Percentiles rank a stretch among this genome's conserved stretches.
These are phyloP conservation scores for Crithidia fasciculata DNA, from an alignment of 208 protist species.

Conservation along the genomic window DNA sequence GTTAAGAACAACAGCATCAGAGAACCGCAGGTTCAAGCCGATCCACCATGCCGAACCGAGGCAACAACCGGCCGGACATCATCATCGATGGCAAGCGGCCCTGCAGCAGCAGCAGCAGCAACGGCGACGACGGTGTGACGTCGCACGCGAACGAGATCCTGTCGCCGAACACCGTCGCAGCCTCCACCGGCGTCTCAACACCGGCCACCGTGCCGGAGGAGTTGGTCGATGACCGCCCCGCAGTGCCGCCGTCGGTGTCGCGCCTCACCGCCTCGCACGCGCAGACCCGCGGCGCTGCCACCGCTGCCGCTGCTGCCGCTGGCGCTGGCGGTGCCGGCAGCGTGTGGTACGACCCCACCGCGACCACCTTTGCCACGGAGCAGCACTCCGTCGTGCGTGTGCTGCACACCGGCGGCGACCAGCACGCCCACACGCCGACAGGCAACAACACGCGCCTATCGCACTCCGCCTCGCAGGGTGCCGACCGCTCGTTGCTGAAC, in stretches of 20 bases:
- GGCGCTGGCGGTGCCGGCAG: neutral
- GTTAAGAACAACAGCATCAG: neutral
- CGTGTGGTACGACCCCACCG: slow-evolving; percentile 29
- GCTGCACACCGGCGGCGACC: slow-evolving; percentile 18
- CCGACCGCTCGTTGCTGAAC: slow-evolving; percentile 18
- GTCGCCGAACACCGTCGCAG: slow-evolving; percentile 6
- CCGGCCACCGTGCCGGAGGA: slow-evolving; percentile 9
- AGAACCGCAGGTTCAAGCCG: no score
- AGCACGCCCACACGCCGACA: neutral
- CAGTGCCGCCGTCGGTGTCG: slow-evolving; percentile 1
- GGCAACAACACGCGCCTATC: neutral
- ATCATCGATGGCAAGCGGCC: slow-evolving; percentile 20
- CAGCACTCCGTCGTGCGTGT: slow-evolving; percentile 20
- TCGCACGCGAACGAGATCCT: slow-evolving; percentile 8
- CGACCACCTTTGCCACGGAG: slow-evolving; percentile 6
- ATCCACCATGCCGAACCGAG: slow-evolving; percentile 8
- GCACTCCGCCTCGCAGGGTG: slow-evolving; percentile 7
- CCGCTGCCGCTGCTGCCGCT: no score
- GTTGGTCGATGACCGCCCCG: neutral
- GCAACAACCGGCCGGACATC: slow-evolving; percentile 1
- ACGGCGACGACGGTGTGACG: neutral
- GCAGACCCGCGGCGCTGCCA: neutral
- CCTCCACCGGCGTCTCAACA: slow-evolving; percentile 5
- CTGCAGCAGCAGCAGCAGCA: slow-evolving; percentile 16
- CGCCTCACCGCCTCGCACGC: neutral